Evolutionary conservation across 345 rosid species (phyloP), one percentile per base, ranked within the genome.

Genomic region (Eucalyptus viminalis): DNA sequence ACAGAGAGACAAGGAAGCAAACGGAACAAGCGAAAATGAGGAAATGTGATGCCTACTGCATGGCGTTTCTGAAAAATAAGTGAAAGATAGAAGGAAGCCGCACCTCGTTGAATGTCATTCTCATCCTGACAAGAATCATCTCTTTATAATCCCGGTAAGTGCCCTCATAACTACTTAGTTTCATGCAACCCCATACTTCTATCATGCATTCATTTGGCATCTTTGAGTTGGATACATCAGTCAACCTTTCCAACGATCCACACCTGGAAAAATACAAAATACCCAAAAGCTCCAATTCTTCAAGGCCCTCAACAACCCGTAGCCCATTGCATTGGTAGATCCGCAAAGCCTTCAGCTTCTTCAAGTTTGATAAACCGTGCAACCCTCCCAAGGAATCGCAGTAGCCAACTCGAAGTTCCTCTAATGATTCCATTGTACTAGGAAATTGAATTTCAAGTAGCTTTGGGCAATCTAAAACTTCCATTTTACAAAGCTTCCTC

Each of bases 301-400:
- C 69, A 29, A 27, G 34, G 69, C 69, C 69, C 69, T 62, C 69
- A 29, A 29, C 34, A 62, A 62, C 34, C 34, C 9, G 34, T 62
- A 62, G 69, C 69, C 62, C 62, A 22, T 22, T 4, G 62, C 62
- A 56, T 9, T 21, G 2, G 25, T 22, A 4, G 25, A 56, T 8
- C 5, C 13, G 3, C 24, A 60, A 60, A 12, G 0, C 4, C 69
- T 60, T 27, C 0, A 60, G 34, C 16, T 6, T 27, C 69, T 60
- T 62, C 2, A 3, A 11, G 69, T 60, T 60, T 27, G 31, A 60
- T 60, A 60, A 60, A 27, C 9, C 2, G 0, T 0, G 1, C 3
- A 27, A 27, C 9, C 31, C 4, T 60, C 15, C 16, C 0, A 27
- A 2, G 69, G 16, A 60, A 13, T 13, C 8, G 3, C 69, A 60